phyloP scores from a whole-genome alignment of 306 rosid genomes.

The Herpetospermum pedunculosum region DNA sequence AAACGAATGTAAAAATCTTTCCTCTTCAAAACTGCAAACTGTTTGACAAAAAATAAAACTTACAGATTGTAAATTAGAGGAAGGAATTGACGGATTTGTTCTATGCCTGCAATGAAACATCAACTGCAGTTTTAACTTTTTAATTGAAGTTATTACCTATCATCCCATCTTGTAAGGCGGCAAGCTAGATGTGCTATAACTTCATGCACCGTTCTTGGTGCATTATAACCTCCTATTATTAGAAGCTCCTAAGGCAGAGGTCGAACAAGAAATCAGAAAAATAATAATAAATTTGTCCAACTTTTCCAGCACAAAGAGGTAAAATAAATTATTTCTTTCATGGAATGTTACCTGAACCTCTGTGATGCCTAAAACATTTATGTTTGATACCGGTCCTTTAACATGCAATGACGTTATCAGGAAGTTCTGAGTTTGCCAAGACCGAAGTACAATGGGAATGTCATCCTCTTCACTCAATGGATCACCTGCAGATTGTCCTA shows the following conservation, averaged over 20 bases:
- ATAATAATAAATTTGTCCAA: neutral
- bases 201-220: constrained; percentile 85
- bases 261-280: neutral
- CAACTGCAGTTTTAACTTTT: neutral
- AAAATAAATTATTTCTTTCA: constrained; percentile 5
- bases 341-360: constrained; percentile 80
- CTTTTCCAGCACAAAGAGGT: constrained; percentile 7
- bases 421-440: constrained; percentile 94
- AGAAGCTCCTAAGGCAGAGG: constrained; percentile 65
- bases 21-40: too few species aligned
- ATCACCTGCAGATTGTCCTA: constrained; percentile 92
- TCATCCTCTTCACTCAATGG: constrained; percentile 80
- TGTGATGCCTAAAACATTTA: constrained; percentile 70
- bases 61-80: too few species aligned
- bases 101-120: too few species aligned
- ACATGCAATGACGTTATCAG: constrained; percentile 71
- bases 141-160: constrained; percentile 42
- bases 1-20: too few species aligned
- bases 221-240: constrained; percentile 60
- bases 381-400: constrained; percentile 44
- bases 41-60: too few species aligned
- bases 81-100: too few species aligned
- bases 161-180: constrained; percentile 96
- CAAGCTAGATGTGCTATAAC: constrained; percentile 66
- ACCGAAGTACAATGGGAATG: constrained; percentile 80